A percentile compares a stretch with the other conserved stretches of the same genome.
These are phyloP conservation scores for Microdochium nivale DNA, from an alignment of 2,329 filamentous ascomycete species.

Conservation along the genomic window DNA sequence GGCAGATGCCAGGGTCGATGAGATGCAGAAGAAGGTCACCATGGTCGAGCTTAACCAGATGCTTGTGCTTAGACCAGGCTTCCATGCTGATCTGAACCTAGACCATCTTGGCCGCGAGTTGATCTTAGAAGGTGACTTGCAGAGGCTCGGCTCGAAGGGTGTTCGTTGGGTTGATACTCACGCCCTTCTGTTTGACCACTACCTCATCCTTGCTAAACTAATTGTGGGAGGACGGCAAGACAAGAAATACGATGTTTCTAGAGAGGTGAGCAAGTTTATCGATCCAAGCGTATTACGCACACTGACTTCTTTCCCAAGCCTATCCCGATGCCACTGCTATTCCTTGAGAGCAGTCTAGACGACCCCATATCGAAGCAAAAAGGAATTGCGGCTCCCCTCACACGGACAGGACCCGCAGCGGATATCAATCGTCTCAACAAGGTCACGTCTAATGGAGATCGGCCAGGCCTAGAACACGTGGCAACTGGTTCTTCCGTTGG, in stretches of 20 bases:
- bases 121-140: constrained; percentile 80
- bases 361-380: constrained; percentile 81
- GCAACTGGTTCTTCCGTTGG: constrained; percentile 58
- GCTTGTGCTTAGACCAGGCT: constrained; percentile 76
- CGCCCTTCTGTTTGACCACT: constrained; percentile 91
- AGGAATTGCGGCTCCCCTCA: constrained; percentile 56
- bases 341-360: constrained; percentile 87
- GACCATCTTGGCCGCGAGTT: constrained; percentile 90
- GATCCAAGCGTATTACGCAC: not conserved
- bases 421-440: constrained; percentile 51
- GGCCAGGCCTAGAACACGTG: constrained; percentile 56
- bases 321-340: constrained; percentile 92
- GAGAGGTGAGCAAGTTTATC: constrained; percentile 49
- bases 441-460: constrained; percentile 41
- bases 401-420: constrained; percentile 52
- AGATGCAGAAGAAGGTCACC: constrained; percentile 84
- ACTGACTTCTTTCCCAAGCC: constrained; percentile 39
- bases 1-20: constrained; percentile 85
- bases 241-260: constrained; percentile 90
- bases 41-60: constrained; percentile 78
- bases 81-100: constrained; percentile 83
- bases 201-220: constrained; percentile 85
- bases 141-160: constrained; percentile 78
- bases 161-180: constrained; percentile 94
- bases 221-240: constrained; percentile 56